Conservation (phyloP, 192 early-diverging fungal species). For the Gonapodya sp. region DNA sequence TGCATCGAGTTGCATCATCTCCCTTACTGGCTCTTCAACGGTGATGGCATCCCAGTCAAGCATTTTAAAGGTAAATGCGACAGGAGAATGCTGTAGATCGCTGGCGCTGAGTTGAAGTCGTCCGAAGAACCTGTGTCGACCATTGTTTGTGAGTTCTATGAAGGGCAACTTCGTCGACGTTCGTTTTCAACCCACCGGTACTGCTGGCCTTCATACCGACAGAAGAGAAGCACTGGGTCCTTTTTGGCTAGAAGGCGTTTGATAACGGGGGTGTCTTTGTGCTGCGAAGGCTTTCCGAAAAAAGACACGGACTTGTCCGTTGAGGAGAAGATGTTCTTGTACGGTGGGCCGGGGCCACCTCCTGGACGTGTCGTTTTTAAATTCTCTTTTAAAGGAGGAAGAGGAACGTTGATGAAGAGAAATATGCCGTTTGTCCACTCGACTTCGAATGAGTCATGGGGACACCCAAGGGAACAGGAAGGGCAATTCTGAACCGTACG, state of each 20-base stretch:
- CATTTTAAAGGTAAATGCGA: not conserved
- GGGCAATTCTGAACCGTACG: not conserved
- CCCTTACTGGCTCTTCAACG: not conserved
- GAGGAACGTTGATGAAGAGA: not conserved
- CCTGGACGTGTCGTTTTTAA: no score
- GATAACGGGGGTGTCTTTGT: not conserved
- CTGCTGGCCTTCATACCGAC: not conserved
- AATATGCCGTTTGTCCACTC: not conserved
- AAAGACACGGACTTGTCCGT: not conserved
- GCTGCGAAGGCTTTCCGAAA: not conserved
- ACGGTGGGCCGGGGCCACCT: not conserved
- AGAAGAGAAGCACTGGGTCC: not conserved
- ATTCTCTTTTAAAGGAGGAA: not conserved
- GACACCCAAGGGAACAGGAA: no score
- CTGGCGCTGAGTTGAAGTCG: not conserved
- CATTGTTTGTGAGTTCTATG: no score
- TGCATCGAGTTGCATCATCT: no score
- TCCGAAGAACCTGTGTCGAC: not conserved
- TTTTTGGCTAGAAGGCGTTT: not conserved
- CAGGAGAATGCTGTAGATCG: not conserved
- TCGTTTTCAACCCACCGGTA: not conserved
- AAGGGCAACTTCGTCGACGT: no score
- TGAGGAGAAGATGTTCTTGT: not conserved
- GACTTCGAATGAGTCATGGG: not conserved
- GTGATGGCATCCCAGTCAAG: not conserved